These are phyloP conservation scores for Thermochaetoides thermophila DNA, from an alignment of 495 filamentous ascomycete genomes.

Conservation along the genomic window DNA sequence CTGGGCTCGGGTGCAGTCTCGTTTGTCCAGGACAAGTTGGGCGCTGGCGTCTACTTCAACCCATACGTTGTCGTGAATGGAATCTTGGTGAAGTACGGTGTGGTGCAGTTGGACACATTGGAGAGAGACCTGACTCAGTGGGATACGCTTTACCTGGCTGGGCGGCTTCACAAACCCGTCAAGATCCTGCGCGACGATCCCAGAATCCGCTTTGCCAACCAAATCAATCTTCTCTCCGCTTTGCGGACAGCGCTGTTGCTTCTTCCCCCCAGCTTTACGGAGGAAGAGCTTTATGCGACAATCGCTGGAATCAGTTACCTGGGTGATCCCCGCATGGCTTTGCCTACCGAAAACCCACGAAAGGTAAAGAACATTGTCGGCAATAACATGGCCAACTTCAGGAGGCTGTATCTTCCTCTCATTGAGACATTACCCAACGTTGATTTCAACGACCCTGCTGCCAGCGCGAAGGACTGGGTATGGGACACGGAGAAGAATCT, in stretches of 20 bases:
- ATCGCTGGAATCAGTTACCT: constrained; percentile 88
- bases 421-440: constrained; percentile 85
- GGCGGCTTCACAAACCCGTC: constrained; percentile 89
- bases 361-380: constrained; percentile 90
- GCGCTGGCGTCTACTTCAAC: constrained; percentile 95
- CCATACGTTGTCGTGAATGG: constrained; percentile 92
- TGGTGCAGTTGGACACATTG: constrained; percentile 83
- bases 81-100: constrained; percentile 91
- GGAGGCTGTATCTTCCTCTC: constrained; percentile 74
- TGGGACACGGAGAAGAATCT: constrained; percentile 36
- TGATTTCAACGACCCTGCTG: constrained; percentile 54
- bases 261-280: constrained; percentile 69
- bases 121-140: constrained; percentile 72
- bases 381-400: constrained; percentile 81
- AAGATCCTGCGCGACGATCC: constrained; percentile 94
- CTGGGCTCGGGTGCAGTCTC: constrained; percentile 74
- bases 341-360: constrained; percentile 75
- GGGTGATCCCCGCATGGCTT: constrained; percentile 82
- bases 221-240: constrained; percentile 85
- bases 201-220: constrained; percentile 78
- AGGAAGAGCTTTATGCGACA: constrained; percentile 73
- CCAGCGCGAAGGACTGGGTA: constrained; percentile 47
- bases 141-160: constrained; percentile 87
- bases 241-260: constrained; percentile 78
- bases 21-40: constrained; percentile 70